Base-by-base conservation (phyloP, 1,284 basidiomycete species). In the Rhodotorula mucilaginosa region DNA sequence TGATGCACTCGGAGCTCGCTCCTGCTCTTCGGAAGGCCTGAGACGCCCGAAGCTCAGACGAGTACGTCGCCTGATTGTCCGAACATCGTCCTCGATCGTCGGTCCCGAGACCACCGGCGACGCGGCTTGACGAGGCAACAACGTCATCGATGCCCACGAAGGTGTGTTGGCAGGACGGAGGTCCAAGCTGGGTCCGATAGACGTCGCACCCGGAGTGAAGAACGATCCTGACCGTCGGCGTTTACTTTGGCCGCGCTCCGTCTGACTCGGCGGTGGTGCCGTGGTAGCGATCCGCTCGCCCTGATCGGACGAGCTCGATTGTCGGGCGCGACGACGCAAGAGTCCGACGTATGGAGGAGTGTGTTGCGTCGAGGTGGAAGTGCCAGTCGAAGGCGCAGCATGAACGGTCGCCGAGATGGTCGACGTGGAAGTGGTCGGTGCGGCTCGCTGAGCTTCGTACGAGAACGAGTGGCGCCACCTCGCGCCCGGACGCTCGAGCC, bases 361-460 rank as follows among this genome's bases (percentile, higher is more conserved):
- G 4, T 52, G 51, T n/a, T 13, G 8, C 21, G 54, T 48, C 44
- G 47, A 49, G 52, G 60, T 5, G 8, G 23, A n/a, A 23, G 52
- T 12, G 19, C 16, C 58, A 7, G n/a, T 19, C 54, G 51, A 12
- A 12, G 44, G 44, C 5, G 31, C 46, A 3, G 31, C 46, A 3
- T 29, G 23, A 3, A 56, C 47, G 5, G 29, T 49, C 6, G 64
- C 47, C 31, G 56, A 48, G n/a, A 57, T n/a, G 31, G 18, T 61
- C 21, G 54, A 51, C 2, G 54, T 39, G 21, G 29, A 31, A 19
- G 44, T n/a, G 34, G 54, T 49, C 23, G 52, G 49, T 19, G n/a
- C n/a, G 6, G 60, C 58, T 16, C 61, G 61, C 47, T 67, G 58
- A 21, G 19, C n/a, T 15, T 67, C 65, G 58, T 61, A 61, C 44